Evolutionary conservation across 1,284 basidiomycete species (phyloP), one percentile per base, ranked within the genome.

Genomic region (Gymnopus androsaceus): DNA sequence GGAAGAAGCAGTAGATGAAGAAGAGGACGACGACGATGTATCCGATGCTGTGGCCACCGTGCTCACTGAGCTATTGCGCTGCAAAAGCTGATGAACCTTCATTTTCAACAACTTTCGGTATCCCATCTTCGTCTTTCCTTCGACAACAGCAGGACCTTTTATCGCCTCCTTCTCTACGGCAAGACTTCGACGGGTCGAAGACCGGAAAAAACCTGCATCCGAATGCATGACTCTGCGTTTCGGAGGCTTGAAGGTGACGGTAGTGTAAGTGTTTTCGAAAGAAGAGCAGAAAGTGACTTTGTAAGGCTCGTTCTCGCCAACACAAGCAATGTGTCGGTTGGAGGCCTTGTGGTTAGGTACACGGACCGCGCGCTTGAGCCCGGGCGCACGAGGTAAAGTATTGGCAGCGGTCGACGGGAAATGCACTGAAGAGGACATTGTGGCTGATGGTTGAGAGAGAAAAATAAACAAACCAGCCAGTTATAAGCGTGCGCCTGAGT

Each of bases 321-420:
- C 48, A 30, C 48, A 50, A 28, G 48, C 36, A 23, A 50, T 50
- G n/a, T 50, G 48, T 2, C 48, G 33, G 25, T 50, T 50, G 30
- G 17, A 38, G 17, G 36, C 11, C 21, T 12, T 17, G n/a, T 50
- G 15, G 34, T 19, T 50, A n/a, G 48, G 48, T 19, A 50, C 48
- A 28, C 48, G 48, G 15, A 21, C 19, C 4, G 48, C 48, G 15
- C 28, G 25, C 1, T 36, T 27, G 25, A 38, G 38, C 8, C 48
- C n/a, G n/a, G n/a, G 41, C 23, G 23, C 15, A 12, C 41, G 23
- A 15, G 41, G 28, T 7, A 25, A 7, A 42, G 12, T 25, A 11
- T 42, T n/a, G n/a, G n/a, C 41, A 42, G 28, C 19, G 9, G 44
- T 30, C 27, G 44, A 28, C 27, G 44, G 44, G 28, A 31, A 46